Evolutionary conservation across 2,329 filamentous ascomycete genomes (phyloP).

Genomic region (Byssochlamys sp.): DNA sequence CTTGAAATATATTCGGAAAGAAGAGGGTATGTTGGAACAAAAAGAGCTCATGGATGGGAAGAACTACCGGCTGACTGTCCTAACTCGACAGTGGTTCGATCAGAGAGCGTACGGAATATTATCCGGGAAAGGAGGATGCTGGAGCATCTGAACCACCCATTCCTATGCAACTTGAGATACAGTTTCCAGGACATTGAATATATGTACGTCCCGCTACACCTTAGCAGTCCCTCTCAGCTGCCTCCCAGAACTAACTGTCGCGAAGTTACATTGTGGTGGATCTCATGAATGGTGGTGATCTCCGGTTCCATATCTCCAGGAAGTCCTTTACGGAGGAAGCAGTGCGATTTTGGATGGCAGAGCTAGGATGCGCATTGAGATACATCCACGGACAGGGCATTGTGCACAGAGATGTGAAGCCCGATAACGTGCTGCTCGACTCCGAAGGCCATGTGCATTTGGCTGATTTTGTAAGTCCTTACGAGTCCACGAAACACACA

Average conservation of each 20-base stretch:
- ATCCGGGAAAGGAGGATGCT: slow-evolving; percentile 96
- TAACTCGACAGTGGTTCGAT: slow-evolving; percentile 67
- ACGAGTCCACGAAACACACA: background rate
- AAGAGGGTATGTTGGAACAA: slow-evolving; percentile 64
- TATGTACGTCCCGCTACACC: slow-evolving; percentile 54
- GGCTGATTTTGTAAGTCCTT: slow-evolving; percentile 75
- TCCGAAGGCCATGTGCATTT: slow-evolving; percentile 89
- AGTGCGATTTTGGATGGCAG: slow-evolving; percentile 91
- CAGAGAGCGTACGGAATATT: slow-evolving; percentile 95
- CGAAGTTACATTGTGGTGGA: slow-evolving; percentile 82
- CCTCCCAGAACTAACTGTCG: slow-evolving; percentile 14
- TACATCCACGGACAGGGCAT: slow-evolving; percentile 82
- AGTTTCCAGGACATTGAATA: slow-evolving; percentile 99
- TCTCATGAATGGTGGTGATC: slow-evolving; percentile 91
- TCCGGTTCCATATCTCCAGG: slow-evolving; percentile 93
- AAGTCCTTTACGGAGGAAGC: slow-evolving; percentile 98
- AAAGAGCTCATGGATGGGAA: background rate
- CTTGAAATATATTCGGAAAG: slow-evolving; percentile 95
- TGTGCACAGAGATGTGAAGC: slow-evolving; percentile 84
- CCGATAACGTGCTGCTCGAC: slow-evolving; percentile 81
- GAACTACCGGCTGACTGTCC: slow-evolving; percentile 15
- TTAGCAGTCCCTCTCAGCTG: background rate
- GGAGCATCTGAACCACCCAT: slow-evolving; percentile 93
- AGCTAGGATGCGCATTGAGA: slow-evolving; percentile 79
- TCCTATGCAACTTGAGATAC: slow-evolving; percentile 95